phyloP scores from a whole-genome alignment of 1,139 yeast genomes.

The Saccharomyces hybrid region DNA sequence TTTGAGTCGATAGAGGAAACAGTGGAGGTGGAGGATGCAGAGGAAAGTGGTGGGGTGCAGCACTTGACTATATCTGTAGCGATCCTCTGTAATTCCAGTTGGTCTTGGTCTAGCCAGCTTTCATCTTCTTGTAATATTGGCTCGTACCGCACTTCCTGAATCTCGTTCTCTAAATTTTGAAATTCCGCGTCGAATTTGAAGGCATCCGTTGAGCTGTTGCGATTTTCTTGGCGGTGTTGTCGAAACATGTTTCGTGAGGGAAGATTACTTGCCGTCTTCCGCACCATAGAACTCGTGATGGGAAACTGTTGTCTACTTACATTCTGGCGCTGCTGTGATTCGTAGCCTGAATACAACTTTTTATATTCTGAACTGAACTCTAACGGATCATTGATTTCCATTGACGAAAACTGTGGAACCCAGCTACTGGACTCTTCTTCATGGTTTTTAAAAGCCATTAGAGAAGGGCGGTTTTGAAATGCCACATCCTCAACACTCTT shows the following conservation, averaged over 20 bases:
- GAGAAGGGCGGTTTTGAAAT: background rate
- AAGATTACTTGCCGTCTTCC: background rate
- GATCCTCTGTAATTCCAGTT: constrained; percentile 20
- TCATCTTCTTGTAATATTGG: background rate
- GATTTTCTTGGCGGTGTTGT: background rate
- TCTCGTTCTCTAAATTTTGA: constrained; percentile 18
- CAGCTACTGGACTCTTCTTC: constrained; percentile 7
- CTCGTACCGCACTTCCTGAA: constrained; percentile 8
- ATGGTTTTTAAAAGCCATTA: background rate
- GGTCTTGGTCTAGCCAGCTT: constrained; percentile 16
- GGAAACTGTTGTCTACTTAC: background rate
- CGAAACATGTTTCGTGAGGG: background rate
- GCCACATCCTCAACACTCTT: constrained; percentile 1
- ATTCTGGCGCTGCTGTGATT: constrained; percentile 10
- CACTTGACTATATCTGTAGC: constrained; percentile 22
- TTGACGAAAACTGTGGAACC: constrained; percentile 23
- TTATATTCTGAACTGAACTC: constrained; percentile 27
- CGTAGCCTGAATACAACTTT: constrained; percentile 20
- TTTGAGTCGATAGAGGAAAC: constrained; percentile 16
- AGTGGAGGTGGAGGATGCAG: constrained; percentile 11
- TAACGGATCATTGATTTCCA: constrained; percentile 25
- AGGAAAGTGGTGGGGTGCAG: constrained; percentile 3
- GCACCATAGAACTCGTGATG: background rate
- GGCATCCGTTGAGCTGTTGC: constrained; percentile 7
- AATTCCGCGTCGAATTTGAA: constrained; percentile 17